Evolutionary conservation across 176 grass and related monocot genomes (phyloP).

Genomic region (Alloteropsis semialata): DNA sequence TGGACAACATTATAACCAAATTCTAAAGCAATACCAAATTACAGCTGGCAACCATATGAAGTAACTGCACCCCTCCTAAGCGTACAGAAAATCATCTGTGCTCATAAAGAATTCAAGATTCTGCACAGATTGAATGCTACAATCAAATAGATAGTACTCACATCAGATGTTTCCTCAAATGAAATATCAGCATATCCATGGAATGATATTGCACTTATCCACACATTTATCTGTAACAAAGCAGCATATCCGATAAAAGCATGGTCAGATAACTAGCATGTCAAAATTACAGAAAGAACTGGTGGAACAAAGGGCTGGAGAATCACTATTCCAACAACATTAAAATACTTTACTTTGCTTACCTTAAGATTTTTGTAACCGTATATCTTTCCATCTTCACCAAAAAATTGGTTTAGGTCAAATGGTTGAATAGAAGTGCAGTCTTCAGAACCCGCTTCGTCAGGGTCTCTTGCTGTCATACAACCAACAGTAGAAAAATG

Average conservation of each 20-base stretch:
- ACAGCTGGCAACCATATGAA: background rate
- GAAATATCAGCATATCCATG: conserved; percentile 79
- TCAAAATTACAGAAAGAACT: background rate
- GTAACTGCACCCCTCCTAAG: background rate
- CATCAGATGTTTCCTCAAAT: conserved; percentile 63
- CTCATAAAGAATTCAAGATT: background rate
- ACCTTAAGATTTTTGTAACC: conserved; percentile 90
- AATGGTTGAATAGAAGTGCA: conserved; percentile 55
- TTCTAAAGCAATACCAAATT: background rate
- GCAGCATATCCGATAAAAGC: background rate
- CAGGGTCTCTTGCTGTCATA: conserved; percentile 54
- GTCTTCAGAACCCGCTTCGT: conserved; percentile 46
- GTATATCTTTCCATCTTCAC: conserved; percentile 94
- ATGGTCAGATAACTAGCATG: conserved; percentile 11
- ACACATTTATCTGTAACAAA: conserved; percentile 83
- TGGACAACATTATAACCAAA: background rate
- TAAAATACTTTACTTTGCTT: conserved; percentile 19
- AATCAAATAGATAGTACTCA: conserved; percentile 49
- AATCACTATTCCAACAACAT: background rate
- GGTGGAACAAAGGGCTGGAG: background rate
- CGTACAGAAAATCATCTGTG: background rate
- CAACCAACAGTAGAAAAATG: conserved; percentile 24
- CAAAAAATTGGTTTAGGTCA: conserved; percentile 88
- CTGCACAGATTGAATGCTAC: background rate
- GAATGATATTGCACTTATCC: conserved; percentile 78